A percentile compares a stretch with the other conserved stretches of the same genome.
phyloP scores from a whole-genome alignment of 2,329 filamentous ascomycete genomes.

The Neodidymelliopsis sp. region DNA sequence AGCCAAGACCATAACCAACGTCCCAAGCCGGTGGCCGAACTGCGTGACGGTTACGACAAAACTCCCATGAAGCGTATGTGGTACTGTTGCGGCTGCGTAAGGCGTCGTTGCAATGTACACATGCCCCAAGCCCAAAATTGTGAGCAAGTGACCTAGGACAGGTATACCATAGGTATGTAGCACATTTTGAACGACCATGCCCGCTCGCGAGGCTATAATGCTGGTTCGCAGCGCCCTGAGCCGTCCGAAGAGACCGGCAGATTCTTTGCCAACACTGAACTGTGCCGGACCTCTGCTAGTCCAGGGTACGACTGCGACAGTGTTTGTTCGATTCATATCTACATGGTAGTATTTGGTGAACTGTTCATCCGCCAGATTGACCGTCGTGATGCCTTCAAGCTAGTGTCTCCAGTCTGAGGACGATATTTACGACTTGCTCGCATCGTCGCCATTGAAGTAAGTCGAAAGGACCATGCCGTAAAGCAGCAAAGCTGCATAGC shows the following conservation, averaged over 20 bases:
- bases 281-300: slow-evolving; percentile 9
- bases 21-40: slow-evolving; percentile 10
- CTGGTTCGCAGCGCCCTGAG: slow-evolving; percentile 12
- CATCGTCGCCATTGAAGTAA: slow-evolving; percentile 18
- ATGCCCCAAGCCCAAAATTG: slow-evolving; percentile 14
- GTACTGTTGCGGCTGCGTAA: slow-evolving; percentile 6
- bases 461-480: slow-evolving; percentile 17
- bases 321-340: slow-evolving; percentile 5
- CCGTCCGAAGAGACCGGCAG: slow-evolving; percentile 1
- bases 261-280: slow-evolving; percentile 11
- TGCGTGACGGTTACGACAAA: slow-evolving; percentile 7
- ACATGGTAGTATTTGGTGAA: slow-evolving; percentile 13
- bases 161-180: slow-evolving; percentile 16
- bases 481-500: slow-evolving; percentile 14
- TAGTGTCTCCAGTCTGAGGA: not conserved
- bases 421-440: not conserved
- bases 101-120: slow-evolving; percentile 13
- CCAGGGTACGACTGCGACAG: slow-evolving; percentile 8
- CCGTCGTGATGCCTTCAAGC: slow-evolving; percentile 14
- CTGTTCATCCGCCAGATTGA: slow-evolving; percentile 9
- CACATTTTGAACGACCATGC: slow-evolving; percentile 7
- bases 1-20: slow-evolving; percentile 8
- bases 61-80: slow-evolving; percentile 4
- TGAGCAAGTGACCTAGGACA: slow-evolving; percentile 8
- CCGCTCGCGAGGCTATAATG: slow-evolving; percentile 3